phyloP scores from a whole-genome alignment of 2,329 filamentous ascomycete genomes.

The Arthrobotrys megalospora region DNA sequence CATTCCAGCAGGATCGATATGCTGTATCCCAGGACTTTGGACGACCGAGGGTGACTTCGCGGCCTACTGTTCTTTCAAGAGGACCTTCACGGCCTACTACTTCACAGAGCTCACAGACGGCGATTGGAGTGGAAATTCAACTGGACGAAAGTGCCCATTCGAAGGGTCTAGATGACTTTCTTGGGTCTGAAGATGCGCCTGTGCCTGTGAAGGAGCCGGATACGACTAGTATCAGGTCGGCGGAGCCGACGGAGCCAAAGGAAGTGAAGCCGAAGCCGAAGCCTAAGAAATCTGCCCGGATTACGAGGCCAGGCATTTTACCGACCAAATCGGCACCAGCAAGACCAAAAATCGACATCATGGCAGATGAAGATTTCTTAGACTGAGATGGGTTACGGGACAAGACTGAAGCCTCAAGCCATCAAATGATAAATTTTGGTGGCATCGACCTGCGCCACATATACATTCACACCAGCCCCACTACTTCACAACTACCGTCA shows the following conservation, averaged over 20 bases:
- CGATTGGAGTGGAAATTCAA: conserved; percentile 18
- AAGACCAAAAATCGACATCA: conserved; percentile 54
- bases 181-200: conserved; percentile 23
- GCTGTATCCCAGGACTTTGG: conserved; percentile 42
- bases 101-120: conserved; percentile 12
- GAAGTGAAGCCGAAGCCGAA: conserved; percentile 15
- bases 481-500: not conserved
- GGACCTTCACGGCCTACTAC: not conserved
- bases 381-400: too few species aligned
- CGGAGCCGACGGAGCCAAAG: not conserved
- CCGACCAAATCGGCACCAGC: conserved; percentile 49
- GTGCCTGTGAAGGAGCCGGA: not conserved
- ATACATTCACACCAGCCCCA: not conserved
- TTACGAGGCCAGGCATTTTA: conserved; percentile 15
- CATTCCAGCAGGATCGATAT: conserved; percentile 51
- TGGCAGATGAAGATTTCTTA: conserved; percentile 55
- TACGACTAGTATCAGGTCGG: not conserved
- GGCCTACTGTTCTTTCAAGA: not conserved
- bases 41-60: not conserved
- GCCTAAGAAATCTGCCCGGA: conserved; percentile 6
- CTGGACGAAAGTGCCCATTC: conserved; percentile 17
- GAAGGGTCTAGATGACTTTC: conserved; percentile 40
- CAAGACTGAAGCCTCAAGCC: too few species aligned
- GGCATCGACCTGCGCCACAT: conserved; percentile 4
- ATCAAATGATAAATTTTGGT: not conserved